Percentiles rank a stretch among this genome's conserved stretches.
These are phyloP conservation scores for Hypericum perforatum DNA, from an alignment of 345 rosid genomes.

Conservation along the genomic window DNA sequence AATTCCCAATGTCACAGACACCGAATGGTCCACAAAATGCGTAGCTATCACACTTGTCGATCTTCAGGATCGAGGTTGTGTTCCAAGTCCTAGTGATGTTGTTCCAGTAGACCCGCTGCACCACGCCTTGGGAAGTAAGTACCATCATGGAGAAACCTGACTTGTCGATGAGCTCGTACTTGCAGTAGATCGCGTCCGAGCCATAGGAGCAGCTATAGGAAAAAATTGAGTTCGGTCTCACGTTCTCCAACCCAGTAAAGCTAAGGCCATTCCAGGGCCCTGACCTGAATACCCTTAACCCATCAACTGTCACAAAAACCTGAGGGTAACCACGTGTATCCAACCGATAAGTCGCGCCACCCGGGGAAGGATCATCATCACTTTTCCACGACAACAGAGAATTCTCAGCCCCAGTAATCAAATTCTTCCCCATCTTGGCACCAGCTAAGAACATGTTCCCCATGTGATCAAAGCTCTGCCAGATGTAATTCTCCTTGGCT, in stretches of 20 bases:
- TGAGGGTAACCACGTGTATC: too few species aligned
- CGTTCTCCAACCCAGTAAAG: conserved; percentile 6
- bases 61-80: not conserved
- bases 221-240: conserved; percentile 6
- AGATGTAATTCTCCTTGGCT: not conserved
- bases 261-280: conserved; percentile 27
- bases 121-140: conserved; percentile 2
- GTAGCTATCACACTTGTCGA: conserved; percentile 11
- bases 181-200: conserved; percentile 5
- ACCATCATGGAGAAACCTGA: conserved; percentile 13
- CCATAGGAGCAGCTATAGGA: conserved; percentile 9
- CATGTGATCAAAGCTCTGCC: conserved; percentile 7
- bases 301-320: too few species aligned
- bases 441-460: not conserved
- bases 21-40: conserved; percentile 14
- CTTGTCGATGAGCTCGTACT: conserved; percentile 3
- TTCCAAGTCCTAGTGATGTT: conserved; percentile 3
- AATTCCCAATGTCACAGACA: conserved; percentile 8
- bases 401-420: not conserved
- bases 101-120: conserved; percentile 6
- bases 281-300: not conserved
- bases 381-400: not conserved
- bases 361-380: not conserved
- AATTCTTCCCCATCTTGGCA: not conserved
- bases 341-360: not conserved